Evolutionary conservation across 208 protist species (phyloP).

Genomic region (Plasmodiophora brassicae): DNA sequence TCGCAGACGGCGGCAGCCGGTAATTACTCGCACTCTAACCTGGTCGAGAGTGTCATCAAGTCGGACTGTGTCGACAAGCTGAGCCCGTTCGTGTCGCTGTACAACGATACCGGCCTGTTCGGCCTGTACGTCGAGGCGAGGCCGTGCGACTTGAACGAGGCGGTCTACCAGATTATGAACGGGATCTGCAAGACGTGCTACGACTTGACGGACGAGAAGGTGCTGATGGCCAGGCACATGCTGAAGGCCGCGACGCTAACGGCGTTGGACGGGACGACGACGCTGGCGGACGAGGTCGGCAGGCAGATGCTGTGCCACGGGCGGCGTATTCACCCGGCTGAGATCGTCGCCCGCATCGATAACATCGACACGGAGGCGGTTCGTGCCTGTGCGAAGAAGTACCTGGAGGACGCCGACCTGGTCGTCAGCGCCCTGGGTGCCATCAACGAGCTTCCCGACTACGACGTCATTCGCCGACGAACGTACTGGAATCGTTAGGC

Average conservation of each 20-base stretch:
- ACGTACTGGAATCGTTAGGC: conserved; percentile 8
- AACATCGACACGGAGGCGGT: conserved; percentile 61
- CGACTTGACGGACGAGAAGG: conserved; percentile 43
- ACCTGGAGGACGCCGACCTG: conserved; percentile 6
- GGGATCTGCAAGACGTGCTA: conserved; percentile 36
- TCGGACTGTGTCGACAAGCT: conserved; percentile 56
- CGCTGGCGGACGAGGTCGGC: conserved; percentile 89
- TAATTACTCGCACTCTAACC: background rate
- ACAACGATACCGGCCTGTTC: conserved; percentile 73
- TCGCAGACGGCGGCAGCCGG: background rate
- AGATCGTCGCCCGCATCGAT: conserved; percentile 83
- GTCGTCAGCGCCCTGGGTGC: background rate
- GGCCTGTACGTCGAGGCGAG: conserved; percentile 61
- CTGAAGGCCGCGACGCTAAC: conserved; percentile 22
- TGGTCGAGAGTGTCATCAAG: conserved; percentile 21
- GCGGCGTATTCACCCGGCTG: conserved; percentile 69
- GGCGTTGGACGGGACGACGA: conserved; percentile 68
- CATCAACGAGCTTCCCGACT: conserved; percentile 6
- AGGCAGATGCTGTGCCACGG: conserved; percentile 83
- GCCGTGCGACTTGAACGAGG: conserved; percentile 49
- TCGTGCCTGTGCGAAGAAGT: background rate
- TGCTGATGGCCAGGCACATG: conserved; percentile 35
- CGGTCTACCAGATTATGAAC: conserved; percentile 49
- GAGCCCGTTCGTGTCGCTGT: conserved; percentile 64
- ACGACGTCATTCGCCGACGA: background rate